Evolutionary conservation across 2,329 filamentous ascomycete genomes (phyloP), one percentile per base, ranked within the genome.

Genomic region (Aspergillus sp.): DNA sequence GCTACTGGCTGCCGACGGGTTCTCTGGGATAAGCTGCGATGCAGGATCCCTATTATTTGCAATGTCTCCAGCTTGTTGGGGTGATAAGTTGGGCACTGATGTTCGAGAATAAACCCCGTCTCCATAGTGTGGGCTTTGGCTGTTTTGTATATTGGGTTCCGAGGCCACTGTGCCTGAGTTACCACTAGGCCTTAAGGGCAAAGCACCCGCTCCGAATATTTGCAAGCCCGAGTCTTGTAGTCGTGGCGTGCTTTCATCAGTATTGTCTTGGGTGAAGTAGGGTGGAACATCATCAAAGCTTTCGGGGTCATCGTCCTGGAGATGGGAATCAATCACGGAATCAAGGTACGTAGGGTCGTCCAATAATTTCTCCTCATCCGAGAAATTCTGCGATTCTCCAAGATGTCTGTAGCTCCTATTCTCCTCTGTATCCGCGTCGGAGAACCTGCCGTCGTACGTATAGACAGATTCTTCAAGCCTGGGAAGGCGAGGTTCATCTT

Each of bases 351-450:
- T 68, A 2, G 74, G 72, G 44, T 74, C 73, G 50, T 77, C 74
- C 19, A 72, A 52, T 25, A 73, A 58, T 15, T 60, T 64, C 52
- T 75, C 72, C 52, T 72, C 66, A 17, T 66, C 61, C 11, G 61
- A 63, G 41, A 74, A 60, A n/a, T 62, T 49, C 7, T 62, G 67
- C 35, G 69, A 68, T 33, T 69, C 65, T 25, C 68, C 67, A 15
- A 66, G 57, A 44, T 65, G 67, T 15, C 62, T 59, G 55, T 68
- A 68, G 46, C 58, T 62, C 40, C 62, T 61, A 44, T 64, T 58
- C 37, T 70, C 65, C n/a, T 77, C 75, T 6, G 74, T 73, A 37
- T 71, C 73, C 17, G 75, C 75, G 59, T 78, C 76, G 14, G 76
- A 77, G 45, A 77, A 78, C 43, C 73, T 72, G 11, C 76, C 76